phyloP scores from a whole-genome alignment of 768 basidiomycete species.

The Lactarius akahatsu region DNA sequence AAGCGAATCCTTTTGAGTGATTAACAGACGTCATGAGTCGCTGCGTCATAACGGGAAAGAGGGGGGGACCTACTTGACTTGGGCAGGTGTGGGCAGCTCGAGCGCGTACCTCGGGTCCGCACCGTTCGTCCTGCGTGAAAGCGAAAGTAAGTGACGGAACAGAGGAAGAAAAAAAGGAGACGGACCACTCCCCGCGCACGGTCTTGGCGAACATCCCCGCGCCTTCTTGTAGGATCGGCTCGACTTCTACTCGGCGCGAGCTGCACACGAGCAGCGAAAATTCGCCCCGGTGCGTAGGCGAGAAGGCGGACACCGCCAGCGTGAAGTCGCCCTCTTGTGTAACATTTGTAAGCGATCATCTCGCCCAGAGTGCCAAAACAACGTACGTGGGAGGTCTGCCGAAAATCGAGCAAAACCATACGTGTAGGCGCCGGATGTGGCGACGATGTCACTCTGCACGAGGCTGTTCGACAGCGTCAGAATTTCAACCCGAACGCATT shows the following conservation, averaged over 20 bases:
- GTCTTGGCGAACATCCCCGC: slow-evolving; percentile 84
- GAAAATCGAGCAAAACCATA: slow-evolving; percentile 66
- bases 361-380: slow-evolving; percentile 16
- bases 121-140: slow-evolving; percentile 54
- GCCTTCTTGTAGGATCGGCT: slow-evolving; percentile 76
- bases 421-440: slow-evolving; percentile 77
- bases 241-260: slow-evolving; percentile 58
- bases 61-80: slow-evolving; percentile 51
- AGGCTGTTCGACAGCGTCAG: slow-evolving; percentile 38
- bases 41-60: background rate
- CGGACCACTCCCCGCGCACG: slow-evolving; percentile 73
- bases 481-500: too few relatives aligned
- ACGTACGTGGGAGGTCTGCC: slow-evolving; percentile 55
- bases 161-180: slow-evolving; percentile 5
- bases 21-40: background rate
- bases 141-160: slow-evolving; percentile 54
- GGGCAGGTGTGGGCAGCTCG: slow-evolving; percentile 48
- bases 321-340: slow-evolving; percentile 73
- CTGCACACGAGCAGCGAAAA: slow-evolving; percentile 68
- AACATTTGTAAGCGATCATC: slow-evolving; percentile 6
- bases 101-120: slow-evolving; percentile 71
- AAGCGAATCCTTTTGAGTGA: slow-evolving; percentile 57
- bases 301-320: slow-evolving; percentile 81
- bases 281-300: slow-evolving; percentile 62
- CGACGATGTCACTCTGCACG: slow-evolving; percentile 64